Percentiles rank a stretch among this genome's conserved stretches.
Conservation (phyloP, 495 filamentous ascomycete genomes). For the Penicillium pancosmium region DNA sequence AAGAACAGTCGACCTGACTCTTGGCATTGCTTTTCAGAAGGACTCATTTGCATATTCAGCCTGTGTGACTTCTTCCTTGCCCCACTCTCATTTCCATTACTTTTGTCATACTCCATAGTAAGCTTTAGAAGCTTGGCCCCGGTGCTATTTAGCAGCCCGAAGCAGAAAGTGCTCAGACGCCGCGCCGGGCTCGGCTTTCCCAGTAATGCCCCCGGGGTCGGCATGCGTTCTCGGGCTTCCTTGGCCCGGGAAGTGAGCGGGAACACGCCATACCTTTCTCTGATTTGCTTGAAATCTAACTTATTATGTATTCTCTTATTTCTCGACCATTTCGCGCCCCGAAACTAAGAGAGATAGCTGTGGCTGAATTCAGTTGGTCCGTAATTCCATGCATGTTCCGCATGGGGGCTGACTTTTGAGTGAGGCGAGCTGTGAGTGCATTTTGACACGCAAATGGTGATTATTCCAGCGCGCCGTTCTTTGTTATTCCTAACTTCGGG, state of each 20-base stretch:
- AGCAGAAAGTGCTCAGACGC: neutral
- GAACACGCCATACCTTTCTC: no score
- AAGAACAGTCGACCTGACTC: neutral
- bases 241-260: neutral
- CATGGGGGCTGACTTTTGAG: no score
- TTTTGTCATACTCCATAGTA: neutral
- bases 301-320: no score
- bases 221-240: neutral
- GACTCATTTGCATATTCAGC: neutral
- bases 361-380: no score
- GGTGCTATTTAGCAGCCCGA: neutral
- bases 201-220: neutral
- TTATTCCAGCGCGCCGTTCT: no score
- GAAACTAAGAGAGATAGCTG: no score
- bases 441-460: no score
- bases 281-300: no score
- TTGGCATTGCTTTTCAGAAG: neutral
- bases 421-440: no score
- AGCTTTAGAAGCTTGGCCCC: neutral
- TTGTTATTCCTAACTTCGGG: no score
- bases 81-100: neutral
- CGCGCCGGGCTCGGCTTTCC: slow-evolving; percentile 1
- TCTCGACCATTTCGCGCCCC: no score
- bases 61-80: neutral
- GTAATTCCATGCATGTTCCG: no score